Base-by-base conservation (phyloP, 805 yeast species). In the Yamadazyma takamatsuzukensis region DNA sequence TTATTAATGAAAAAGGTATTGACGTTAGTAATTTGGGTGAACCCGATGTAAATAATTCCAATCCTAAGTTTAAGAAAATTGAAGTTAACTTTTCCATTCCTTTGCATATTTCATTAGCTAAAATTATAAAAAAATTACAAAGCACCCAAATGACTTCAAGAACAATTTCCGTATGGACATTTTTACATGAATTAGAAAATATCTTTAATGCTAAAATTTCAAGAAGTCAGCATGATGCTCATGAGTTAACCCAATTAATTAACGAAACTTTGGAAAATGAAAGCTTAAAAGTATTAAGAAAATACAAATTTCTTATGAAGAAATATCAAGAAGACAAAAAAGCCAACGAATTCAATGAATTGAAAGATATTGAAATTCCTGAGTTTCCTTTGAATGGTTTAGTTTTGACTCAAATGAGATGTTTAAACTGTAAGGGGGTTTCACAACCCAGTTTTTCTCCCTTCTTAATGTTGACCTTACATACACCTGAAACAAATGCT, bases 161-260 rank as follows among this genome's bases (percentile, higher is more conserved):
- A 34, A 69, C 79, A 6, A 59, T 80, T 4, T 77, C 89, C 0
- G 88, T 86, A 1, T 82, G 95, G 89, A 80, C 85, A 1, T 72
- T 89, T 30, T 61, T 90, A 13, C 80, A 72, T 32, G 80, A 76
- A 8, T 59, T 93, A 31, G 97, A 90, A 49, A 56, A 55, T 7
- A 78, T 83, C 11, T 83, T 80, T 59, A 74, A 78, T 34, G 79
- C 89, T 3, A 77, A 75, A 43, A 80, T 93, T 17, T 80, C 95
- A 2, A 64, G 46, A 21, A 76, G 75, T 28, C 98, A 93, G 55
- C 95, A 90, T 50, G 98, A 90, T 61, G 96, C 97, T 0, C 97
- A 93, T 48, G 98, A 90, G 50, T 68, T 93, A 42, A 73, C 90
- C 18, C 95, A 87, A 52, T 59, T 86, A 32, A 69, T 89, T 14